phyloP scores from a whole-genome alignment of 2,329 filamentous ascomycete genomes.

The Reticulascus tulasneorum region DNA sequence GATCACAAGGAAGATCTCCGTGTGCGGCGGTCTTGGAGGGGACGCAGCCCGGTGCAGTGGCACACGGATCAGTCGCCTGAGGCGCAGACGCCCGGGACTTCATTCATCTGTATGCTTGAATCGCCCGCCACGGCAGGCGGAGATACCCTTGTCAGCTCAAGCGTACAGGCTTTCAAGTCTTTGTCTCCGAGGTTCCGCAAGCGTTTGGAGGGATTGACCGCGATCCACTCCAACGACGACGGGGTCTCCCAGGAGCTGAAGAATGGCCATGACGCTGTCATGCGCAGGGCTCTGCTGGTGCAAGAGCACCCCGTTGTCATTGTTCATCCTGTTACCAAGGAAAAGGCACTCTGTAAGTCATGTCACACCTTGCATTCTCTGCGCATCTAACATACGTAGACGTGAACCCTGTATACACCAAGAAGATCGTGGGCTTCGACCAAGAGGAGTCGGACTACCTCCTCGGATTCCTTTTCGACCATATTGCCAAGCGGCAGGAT shows the following conservation, averaged over 20 bases:
- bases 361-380: constrained; percentile 58
- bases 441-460: constrained; percentile 65
- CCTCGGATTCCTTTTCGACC: constrained; percentile 64
- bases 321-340: constrained; percentile 23
- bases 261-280: constrained; percentile 48
- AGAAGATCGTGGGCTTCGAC: constrained; percentile 62
- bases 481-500: constrained; percentile 61
- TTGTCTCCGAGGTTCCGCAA: constrained; percentile 62
- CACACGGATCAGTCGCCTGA: constrained; percentile 20
- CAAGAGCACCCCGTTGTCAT: constrained; percentile 24
- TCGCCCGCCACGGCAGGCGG: constrained; percentile 17
- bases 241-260: constrained; percentile 20
- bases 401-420: constrained; percentile 60
- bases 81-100: constrained; percentile 18
- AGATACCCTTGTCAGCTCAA: constrained; percentile 18
- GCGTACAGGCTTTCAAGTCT: constrained; percentile 32
- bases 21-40: constrained; percentile 17
- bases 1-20: constrained; percentile 18
- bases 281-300: constrained; percentile 63
- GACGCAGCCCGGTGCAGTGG: constrained; percentile 19
- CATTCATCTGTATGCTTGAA: constrained; percentile 22
- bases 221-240: constrained; percentile 63
- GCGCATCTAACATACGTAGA: constrained; percentile 47
- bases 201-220: constrained; percentile 61
- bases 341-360: too few species aligned